Conservation (phyloP, 352 stramenopile species). For the Globisporangium yorkense region DNA sequence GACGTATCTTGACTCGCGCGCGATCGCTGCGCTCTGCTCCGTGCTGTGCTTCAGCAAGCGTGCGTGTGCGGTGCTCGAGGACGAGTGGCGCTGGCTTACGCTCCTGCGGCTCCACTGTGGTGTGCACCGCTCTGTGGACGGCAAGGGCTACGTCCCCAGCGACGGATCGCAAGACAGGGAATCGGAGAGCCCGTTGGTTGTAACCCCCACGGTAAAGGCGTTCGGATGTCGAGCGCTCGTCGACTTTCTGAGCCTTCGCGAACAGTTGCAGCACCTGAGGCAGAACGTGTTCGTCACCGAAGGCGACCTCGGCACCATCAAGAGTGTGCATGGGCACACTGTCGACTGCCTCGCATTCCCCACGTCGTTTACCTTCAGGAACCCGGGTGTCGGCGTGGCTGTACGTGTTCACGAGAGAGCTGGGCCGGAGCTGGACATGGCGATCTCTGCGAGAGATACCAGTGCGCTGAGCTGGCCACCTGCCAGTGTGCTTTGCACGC, state of each 20-base stretch:
- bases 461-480: background rate
- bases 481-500: background rate
- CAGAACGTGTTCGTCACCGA: constrained; percentile 27
- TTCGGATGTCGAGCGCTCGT: constrained; percentile 13
- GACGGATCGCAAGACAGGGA: background rate
- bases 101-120: constrained; percentile 9
- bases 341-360: constrained; percentile 67
- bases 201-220: constrained; percentile 1
- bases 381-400: constrained; percentile 39
- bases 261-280: constrained; percentile 33
- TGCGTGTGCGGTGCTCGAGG: constrained; percentile 1
- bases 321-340: constrained; percentile 9
- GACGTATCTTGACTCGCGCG: constrained; percentile 10
- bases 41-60: constrained; percentile 2
- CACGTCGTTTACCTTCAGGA: constrained; percentile 30
- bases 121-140: background rate
- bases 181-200: background rate
- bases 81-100: background rate
- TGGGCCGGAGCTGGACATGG: constrained; percentile 20
- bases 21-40: background rate
- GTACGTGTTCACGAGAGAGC: constrained; percentile 43
- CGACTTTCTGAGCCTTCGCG: constrained; percentile 38
- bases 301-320: constrained; percentile 40
- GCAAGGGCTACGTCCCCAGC: background rate
- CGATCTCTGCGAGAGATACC: background rate